These are phyloP conservation scores for Penicillium robsamsonii DNA, from an alignment of 495 filamentous ascomycete genomes.

Conservation along the genomic window DNA sequence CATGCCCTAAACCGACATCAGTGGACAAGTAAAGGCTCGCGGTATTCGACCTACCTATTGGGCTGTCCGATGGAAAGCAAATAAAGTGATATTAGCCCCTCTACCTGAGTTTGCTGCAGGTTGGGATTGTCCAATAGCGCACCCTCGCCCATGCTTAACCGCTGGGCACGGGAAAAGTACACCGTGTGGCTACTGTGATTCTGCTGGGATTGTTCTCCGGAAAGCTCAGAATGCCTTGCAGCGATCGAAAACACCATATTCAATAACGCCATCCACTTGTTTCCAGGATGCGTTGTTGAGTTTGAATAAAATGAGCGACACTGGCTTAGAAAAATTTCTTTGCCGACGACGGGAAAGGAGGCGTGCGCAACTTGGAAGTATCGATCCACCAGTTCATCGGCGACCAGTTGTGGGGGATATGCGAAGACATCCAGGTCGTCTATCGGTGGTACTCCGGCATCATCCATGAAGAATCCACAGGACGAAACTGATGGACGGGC, in stretches of 20 bases:
- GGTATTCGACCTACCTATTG: conserved; percentile 4
- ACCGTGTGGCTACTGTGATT: not conserved
- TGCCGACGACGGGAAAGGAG: conserved; percentile 56
- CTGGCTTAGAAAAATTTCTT: conserved; percentile 36
- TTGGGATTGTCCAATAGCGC: not conserved
- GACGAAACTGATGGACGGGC: conserved; percentile 21
- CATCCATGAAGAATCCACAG: conserved; percentile 50
- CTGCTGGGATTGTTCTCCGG: not conserved
- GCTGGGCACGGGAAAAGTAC: conserved; percentile 4
- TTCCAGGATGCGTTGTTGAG: conserved; percentile 27
- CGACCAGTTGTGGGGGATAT: conserved; percentile 45
- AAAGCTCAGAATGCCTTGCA: conserved; percentile 10
- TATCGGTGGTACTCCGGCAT: conserved; percentile 35
- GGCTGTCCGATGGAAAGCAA: conserved; percentile 4
- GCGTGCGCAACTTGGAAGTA: conserved; percentile 58
- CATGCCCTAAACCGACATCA: conserved; percentile 5
- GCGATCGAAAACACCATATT: conserved; percentile 63
- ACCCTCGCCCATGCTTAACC: not conserved
- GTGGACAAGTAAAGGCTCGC: not conserved
- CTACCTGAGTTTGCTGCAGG: conserved; percentile 5
- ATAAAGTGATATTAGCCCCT: conserved; percentile 4
- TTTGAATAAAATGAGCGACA: conserved; percentile 32
- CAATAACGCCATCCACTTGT: conserved; percentile 55
- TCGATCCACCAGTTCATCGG: conserved; percentile 48
- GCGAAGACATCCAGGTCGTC: conserved; percentile 46